Evolutionary conservation across 306 rosid genomes (phyloP), one percentile per base, ranked within the genome.

Genomic region (Vigna reflexopilosa): DNA sequence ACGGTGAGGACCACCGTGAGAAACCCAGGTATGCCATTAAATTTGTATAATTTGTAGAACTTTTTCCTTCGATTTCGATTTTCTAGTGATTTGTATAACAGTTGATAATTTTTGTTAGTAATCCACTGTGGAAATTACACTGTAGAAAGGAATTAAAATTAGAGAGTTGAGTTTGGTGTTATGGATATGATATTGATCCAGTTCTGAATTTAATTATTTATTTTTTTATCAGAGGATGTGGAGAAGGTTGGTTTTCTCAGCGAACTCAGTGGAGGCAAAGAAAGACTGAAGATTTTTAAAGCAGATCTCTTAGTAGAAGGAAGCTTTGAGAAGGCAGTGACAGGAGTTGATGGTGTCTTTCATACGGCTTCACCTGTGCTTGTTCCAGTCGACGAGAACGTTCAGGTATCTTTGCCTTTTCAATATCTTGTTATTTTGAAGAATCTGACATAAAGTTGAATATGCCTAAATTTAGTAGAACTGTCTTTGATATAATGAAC

Each of bases 331-430:
- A 95, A 89, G 70, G 94, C 92, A 2, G 58, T 94, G 0, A 74
- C 20, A 13, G 94, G 97, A 4, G 93, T 90, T 59, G 89, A 90
- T 73, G 97, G 97, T 13, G 95, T 92, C 24, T 94, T 89, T 86
- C 98, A 94, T 69, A 90, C 93, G 3, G 95, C 97, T 0, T 93
- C 97, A 7, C 98, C 97, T 0, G 95, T 92, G 22, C 48, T 92
- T 19, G 91, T 92, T 48, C 90, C 90, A 10, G 61, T 76, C 15
- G 88, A 90, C 17, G 62, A 88, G 30, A 85, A 90, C 55, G 50
- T 92, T 85, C 85, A 90, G 96, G 98, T 85, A 62, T 17, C 26
- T 36, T 61, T 5, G 17, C 36, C 16, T 45, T 45, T 0, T 45
- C 4, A 45, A 5, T 42, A 2, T 42, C 9, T 8, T 42, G 8